Percentiles rank a stretch among this genome's conserved stretches.
phyloP scores from a whole-genome alignment of 1,139 yeast species.

The Oligophagozyma castellii region DNA sequence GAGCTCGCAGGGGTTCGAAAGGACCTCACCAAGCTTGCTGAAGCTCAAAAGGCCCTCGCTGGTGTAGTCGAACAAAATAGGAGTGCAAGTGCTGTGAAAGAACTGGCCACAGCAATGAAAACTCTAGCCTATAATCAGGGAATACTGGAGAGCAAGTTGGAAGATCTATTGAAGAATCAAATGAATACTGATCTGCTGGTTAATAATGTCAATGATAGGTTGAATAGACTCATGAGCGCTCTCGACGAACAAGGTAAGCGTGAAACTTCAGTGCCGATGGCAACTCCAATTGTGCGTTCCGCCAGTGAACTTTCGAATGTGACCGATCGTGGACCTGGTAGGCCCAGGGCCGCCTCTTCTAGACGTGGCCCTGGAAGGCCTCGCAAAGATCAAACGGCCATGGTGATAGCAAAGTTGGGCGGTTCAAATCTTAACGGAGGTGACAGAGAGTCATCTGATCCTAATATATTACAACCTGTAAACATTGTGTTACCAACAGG shows the following conservation, averaged over 20 bases:
- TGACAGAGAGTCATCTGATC: slow-evolving; percentile 2
- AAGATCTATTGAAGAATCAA: slow-evolving; percentile 24
- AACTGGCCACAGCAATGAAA: slow-evolving; percentile 15
- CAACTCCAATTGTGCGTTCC: too few species aligned
- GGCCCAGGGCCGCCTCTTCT: slow-evolving; percentile 4
- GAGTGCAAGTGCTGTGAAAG: too few species aligned
- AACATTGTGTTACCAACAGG: slow-evolving; percentile 18
- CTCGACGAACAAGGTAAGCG: too few species aligned
- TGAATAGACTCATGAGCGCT: slow-evolving; percentile 8
- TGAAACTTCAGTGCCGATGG: slow-evolving; percentile 1
- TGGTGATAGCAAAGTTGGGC: slow-evolving; percentile 2
- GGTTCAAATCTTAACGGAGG: neutral
- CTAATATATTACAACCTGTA: slow-evolving; percentile 3
- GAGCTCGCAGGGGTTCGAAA: too few species aligned
- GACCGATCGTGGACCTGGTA: neutral
- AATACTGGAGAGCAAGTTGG: slow-evolving; percentile 22
- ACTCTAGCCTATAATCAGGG: slow-evolving; percentile 23
- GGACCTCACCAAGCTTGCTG: too few species aligned
- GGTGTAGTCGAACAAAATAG: too few species aligned
- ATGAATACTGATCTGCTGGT: slow-evolving; percentile 24
- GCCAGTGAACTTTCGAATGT: too few species aligned
- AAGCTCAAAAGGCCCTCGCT: too few species aligned
- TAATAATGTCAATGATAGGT: slow-evolving; percentile 16
- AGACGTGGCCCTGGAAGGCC: slow-evolving; percentile 25
- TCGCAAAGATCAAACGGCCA: slow-evolving; percentile 12